Evolutionary conservation across 2,329 filamentous ascomycete species (phyloP), one percentile per base, ranked within the genome.

Genomic region (Microdochium trichocladiopsis): DNA sequence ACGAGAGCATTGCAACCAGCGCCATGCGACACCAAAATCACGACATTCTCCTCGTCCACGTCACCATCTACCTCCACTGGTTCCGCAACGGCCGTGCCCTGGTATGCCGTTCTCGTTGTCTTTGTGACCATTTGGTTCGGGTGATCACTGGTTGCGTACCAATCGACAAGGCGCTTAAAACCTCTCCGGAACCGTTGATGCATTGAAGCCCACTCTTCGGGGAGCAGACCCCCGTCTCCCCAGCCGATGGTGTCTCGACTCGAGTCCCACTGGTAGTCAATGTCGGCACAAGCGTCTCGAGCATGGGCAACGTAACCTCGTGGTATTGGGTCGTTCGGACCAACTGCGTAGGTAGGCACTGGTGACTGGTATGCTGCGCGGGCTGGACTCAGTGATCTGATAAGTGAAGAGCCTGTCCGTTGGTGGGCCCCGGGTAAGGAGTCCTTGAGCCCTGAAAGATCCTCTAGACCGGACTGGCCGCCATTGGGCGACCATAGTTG

Each of bases 191-290:
- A 96, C 22, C 94, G 82, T 64, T 86, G 86, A 69, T 99, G 94
- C 94, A 99, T 97, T 3, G 84, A 78, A 25, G 90, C 88, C 94
- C 94, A 99, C 69, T 97, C 94, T 69, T 99, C 94, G 1, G 90
- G 91, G 60, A 90, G 88, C 45, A 86, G 80, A 37, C 93, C 94
- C 10, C 93, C 93, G 61, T 90, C 85, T 6, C 92, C 93, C 88
- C 94, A 97, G 56, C 85, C 77, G 45, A 90, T 78, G 0, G 88
- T 83, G 2, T 79, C 73, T 14, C 88, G 80, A 78, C 92, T 93
- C 54, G 92, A 96, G 64, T 99, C 92, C 93, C 94, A 99, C 61
- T 93, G 88, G 62, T 90, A 95, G 68, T 99, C 94, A n/a, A 96
- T 79, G 50, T 88, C 80, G 4, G 89, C 77, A 63, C 91, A 97